Evolutionary conservation across 176 grass and related monocot genomes (phyloP), one percentile per base, ranked within the genome.

Genomic region (Secale cereale): DNA sequence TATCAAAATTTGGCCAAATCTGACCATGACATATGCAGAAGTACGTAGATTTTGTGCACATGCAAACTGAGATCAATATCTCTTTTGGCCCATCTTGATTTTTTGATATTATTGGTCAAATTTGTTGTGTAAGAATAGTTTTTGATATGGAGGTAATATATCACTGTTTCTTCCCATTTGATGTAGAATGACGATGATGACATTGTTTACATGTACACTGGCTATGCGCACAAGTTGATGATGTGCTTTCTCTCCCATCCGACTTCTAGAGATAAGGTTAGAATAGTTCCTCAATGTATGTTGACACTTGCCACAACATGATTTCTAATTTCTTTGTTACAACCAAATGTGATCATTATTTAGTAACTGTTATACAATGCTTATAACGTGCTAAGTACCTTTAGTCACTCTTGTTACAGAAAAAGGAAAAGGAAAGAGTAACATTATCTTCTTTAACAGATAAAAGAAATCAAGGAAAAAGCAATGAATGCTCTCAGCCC

Each of bases 391-490:
- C 17, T 27, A 72, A 63, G 52, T 36, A 78, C 28, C 72, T 77
- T 32, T 59, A 41, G 50, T 78, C 5, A 40, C 32, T 69, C 6
- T 6, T 46, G 48, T 12, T 70, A 30, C 37, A 68, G 77, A 77
- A 70, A 73, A 3, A 30, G 7, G 13, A 70, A 74, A 75, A 52
- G 15, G 22, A 75, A 54, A 52, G 26, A 31, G 31, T 85, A 85
- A 85, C 63, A 31, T 13, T 65, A 22, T 87, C 23, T 75, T 54
- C 74, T 88, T 82, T 54, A 76, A 84, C 87, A 98, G 96, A 94
- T 98, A 82, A 98, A 95, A 74, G 93, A 98, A 92, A 89, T 95
- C 28, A 98, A 98, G 88, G 93, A 98, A 59, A 95, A 91, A 74
- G 83, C 96, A 82, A 98, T 98, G 96, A 92, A 60, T 86, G 77